These are phyloP conservation scores for Ustilago loliicola DNA, from an alignment of 1,284 basidiomycete genomes.

Conservation along the genomic window DNA sequence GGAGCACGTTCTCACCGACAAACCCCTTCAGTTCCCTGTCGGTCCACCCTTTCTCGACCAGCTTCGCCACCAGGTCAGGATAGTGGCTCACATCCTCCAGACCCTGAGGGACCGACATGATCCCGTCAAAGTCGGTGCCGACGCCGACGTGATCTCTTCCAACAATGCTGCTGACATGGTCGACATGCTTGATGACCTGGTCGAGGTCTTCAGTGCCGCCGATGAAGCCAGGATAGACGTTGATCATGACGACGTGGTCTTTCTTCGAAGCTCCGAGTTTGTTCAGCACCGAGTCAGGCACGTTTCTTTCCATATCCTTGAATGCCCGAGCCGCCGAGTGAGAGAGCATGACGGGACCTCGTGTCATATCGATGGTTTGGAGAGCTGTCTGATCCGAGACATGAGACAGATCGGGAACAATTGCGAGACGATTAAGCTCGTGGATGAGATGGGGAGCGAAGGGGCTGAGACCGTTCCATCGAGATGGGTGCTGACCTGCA, in stretches of 20 bases:
- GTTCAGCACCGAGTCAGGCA: conserved; percentile 37
- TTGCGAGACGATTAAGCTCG: conserved; percentile 48
- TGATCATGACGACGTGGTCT: conserved; percentile 52
- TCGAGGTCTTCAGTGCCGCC: conserved; percentile 46
- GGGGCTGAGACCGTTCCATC: conserved; percentile 48
- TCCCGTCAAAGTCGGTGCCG: conserved; percentile 55
- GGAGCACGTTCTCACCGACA: conserved; percentile 44
- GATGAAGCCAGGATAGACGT: conserved; percentile 50
- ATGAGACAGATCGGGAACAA: conserved; percentile 53
- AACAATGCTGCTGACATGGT: conserved; percentile 34
- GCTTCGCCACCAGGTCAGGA: conserved; percentile 35
- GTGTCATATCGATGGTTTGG: conserved; percentile 38
- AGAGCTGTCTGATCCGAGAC: conserved; percentile 46
- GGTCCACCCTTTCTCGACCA: conserved; percentile 40
- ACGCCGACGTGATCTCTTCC: conserved; percentile 44
- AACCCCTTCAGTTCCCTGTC: conserved; percentile 42
- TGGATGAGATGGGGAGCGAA: conserved; percentile 33
- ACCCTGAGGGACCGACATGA: conserved; percentile 29
- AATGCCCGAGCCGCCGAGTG: conserved; percentile 40
- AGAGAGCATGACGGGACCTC: conserved; percentile 48
- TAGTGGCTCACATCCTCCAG: conserved; percentile 47
- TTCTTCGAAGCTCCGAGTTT: conserved; percentile 27
- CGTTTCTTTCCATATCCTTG: conserved; percentile 36
- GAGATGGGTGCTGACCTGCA: conserved; percentile 27
- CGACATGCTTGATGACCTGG: conserved; percentile 36